Conservation (phyloP, 2,329 filamentous ascomycete species). For the Colletotrichum musicola region DNA sequence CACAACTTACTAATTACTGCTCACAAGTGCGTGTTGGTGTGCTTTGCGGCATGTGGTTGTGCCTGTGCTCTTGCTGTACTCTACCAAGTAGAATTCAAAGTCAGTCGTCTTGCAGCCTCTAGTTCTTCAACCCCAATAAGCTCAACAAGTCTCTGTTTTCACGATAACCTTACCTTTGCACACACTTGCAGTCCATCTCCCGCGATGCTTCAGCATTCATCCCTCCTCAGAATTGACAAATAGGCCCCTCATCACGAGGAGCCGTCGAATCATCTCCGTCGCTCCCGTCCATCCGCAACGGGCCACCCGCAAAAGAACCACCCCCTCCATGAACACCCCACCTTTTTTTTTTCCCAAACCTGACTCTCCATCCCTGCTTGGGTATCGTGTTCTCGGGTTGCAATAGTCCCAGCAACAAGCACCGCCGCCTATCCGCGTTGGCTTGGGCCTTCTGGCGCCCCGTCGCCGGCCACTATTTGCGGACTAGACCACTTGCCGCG, state of each 20-base stretch:
- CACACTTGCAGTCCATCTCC: background rate
- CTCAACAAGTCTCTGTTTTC: too few relatives aligned
- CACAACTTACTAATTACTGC: background rate
- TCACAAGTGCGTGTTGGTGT: too few relatives aligned
- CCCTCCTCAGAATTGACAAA: constrained; percentile 23
- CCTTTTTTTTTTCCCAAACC: constrained; percentile 10
- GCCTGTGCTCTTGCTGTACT: too few relatives aligned
- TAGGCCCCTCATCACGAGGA: background rate
- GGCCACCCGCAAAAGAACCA: constrained; percentile 21
- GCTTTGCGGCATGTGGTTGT: too few relatives aligned
- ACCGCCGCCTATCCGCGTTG: constrained; percentile 20
- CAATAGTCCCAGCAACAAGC: constrained; percentile 13
- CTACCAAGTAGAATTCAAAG: too few relatives aligned
- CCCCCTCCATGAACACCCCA: constrained; percentile 1
- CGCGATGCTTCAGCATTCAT: constrained; percentile 25
- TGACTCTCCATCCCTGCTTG: constrained; percentile 34
- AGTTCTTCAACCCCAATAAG: background rate
- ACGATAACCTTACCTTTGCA: too few relatives aligned
- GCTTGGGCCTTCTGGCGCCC: constrained; percentile 23
- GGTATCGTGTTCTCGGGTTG: constrained; percentile 21
- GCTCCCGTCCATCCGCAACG: constrained; percentile 35
- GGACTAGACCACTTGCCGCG: constrained; percentile 15
- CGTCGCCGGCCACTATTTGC: background rate
- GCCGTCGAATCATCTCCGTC: constrained; percentile 35
- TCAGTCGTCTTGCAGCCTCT: background rate